phyloP scores from a whole-genome alignment of 805 yeast genomes.

The Candida nitratophila region DNA sequence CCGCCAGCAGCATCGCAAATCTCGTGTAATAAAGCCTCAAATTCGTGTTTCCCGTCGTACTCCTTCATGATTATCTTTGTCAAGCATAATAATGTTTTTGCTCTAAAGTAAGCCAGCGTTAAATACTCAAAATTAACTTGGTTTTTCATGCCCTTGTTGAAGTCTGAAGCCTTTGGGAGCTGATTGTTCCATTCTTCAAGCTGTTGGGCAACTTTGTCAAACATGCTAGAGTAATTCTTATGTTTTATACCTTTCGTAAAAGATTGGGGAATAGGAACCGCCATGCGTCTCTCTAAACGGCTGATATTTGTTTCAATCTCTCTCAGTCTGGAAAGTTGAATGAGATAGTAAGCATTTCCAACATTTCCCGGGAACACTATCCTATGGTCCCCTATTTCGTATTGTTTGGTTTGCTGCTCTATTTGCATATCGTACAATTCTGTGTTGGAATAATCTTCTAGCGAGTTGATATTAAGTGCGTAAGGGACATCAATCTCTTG shows the following conservation, averaged over 20 bases:
- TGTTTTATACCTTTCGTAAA: not conserved
- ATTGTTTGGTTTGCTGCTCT: slow-evolving; percentile 8
- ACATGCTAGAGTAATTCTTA: not conserved
- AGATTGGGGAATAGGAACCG: slow-evolving; percentile 4
- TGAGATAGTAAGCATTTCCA: slow-evolving; percentile 7
- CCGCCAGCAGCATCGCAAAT: slow-evolving; percentile 13
- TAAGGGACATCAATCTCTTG: slow-evolving; percentile 13
- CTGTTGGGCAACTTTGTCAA: slow-evolving; percentile 2
- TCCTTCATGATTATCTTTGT: slow-evolving; percentile 6
- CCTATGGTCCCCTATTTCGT: slow-evolving; percentile 5
- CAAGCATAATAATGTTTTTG: slow-evolving; percentile 8
- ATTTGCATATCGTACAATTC: slow-evolving; percentile 7
- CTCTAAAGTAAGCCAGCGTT: slow-evolving; percentile 10
- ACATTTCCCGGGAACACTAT: slow-evolving; percentile 7
- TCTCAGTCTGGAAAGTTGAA: slow-evolving; percentile 8
- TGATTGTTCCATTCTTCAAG: slow-evolving; percentile 7
- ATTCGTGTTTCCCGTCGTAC: not conserved
- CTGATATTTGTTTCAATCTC: slow-evolving; percentile 9
- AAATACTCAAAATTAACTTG: slow-evolving; percentile 10
- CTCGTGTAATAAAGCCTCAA: slow-evolving; percentile 3
- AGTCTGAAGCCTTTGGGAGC: slow-evolving; percentile 7
- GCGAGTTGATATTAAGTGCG: slow-evolving; percentile 1
- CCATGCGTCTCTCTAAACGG: slow-evolving; percentile 4
- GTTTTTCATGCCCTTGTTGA: slow-evolving; percentile 6
- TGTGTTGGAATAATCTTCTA: slow-evolving; percentile 1